These are phyloP conservation scores for Euphrasia arctica DNA, from an alignment of 305 asterid genomes.

Conservation along the genomic window DNA sequence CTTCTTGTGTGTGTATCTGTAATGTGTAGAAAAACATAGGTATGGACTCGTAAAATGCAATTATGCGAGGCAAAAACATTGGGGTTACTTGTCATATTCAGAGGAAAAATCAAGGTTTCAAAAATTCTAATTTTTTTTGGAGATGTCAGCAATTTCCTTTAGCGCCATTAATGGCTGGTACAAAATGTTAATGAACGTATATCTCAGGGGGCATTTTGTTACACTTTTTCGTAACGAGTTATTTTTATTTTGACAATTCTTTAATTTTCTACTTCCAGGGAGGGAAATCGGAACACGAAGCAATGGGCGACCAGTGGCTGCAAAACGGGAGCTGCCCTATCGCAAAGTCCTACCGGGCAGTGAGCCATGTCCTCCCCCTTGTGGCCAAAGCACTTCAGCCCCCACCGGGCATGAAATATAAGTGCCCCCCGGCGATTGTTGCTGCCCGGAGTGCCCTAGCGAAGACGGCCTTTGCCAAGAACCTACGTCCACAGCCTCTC, in stretches of 20 bases:
- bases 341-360: constrained; percentile 79
- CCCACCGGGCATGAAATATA: constrained; percentile 61
- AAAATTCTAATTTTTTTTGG: background rate
- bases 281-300: constrained; percentile 56
- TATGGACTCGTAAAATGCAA: background rate
- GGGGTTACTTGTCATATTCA: background rate
- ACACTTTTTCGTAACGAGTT: background rate
- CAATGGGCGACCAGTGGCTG: constrained; percentile 77
- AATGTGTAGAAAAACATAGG: background rate
- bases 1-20: background rate
- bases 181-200: background rate
- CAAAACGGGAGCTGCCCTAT: constrained; percentile 76
- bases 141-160: background rate
- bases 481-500: constrained; percentile 71
- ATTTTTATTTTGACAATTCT: background rate
- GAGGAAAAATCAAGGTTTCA: background rate
- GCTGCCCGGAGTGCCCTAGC: constrained; percentile 71
- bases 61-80: background rate
- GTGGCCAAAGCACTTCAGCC: constrained; percentile 75
- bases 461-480: constrained; percentile 62
- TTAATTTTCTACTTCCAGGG: constrained; percentile 35
- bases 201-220: background rate
- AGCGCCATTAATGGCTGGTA: background rate
- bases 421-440: constrained; percentile 68
- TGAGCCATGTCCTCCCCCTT: constrained; percentile 65